Conservation (phyloP, 2,329 filamentous ascomycete species). For the Laburnicola sp. region DNA sequence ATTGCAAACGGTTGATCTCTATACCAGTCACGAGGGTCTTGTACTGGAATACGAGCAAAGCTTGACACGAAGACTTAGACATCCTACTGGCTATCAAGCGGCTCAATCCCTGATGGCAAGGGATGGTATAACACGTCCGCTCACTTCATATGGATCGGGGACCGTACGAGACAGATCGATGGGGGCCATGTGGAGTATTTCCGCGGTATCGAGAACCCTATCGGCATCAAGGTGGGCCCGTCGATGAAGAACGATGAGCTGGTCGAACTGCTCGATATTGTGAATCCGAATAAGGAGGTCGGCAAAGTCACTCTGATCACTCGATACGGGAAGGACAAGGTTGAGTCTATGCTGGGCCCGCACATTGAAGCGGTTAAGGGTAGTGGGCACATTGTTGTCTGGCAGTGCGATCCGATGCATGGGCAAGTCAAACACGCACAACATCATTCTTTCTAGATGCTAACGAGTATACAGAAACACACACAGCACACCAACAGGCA, state of each 20-base stretch:
- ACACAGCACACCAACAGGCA: conserved; percentile 67
- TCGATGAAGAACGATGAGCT: conserved; percentile 78
- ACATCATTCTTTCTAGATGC: neutral
- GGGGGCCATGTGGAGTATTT: conserved; percentile 97
- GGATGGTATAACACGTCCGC: conserved; percentile 92
- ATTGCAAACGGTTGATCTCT: conserved; percentile 90
- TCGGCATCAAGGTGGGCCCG: conserved; percentile 94
- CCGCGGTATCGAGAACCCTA: conserved; percentile 91
- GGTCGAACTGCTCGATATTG: conserved; percentile 74
- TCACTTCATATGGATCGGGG: conserved; percentile 98
- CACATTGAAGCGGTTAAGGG: conserved; percentile 89
- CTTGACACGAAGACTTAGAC: conserved; percentile 74
- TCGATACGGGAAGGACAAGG: conserved; percentile 81
- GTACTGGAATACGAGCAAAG: conserved; percentile 92
- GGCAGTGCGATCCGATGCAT: conserved; percentile 99
- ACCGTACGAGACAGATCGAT: conserved; percentile 90
- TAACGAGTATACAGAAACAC: conserved; percentile 54
- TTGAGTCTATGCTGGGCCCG: conserved; percentile 72
- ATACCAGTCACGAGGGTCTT: conserved; percentile 92
- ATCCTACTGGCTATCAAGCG: conserved; percentile 55
- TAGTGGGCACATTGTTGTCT: conserved; percentile 78
- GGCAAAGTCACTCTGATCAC: conserved; percentile 97
- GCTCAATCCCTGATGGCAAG: conserved; percentile 47
- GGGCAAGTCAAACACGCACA: conserved; percentile 53
- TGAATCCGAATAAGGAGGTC: conserved; percentile 79